These are phyloP conservation scores for Danielia oregonensis DNA, from an alignment of 805 yeast species.

Conservation along the genomic window DNA sequence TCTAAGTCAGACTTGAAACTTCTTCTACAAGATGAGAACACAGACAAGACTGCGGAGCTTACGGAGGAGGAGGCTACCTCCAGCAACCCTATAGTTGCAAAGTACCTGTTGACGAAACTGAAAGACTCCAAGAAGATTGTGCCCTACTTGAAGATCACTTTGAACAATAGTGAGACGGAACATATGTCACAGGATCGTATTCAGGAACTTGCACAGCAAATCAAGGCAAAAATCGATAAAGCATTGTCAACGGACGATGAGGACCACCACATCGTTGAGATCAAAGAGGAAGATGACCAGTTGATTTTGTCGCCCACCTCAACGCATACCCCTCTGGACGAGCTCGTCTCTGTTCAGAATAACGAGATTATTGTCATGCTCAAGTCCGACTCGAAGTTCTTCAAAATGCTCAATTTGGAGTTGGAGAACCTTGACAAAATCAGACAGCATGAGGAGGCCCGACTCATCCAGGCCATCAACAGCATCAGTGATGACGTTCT, in stretches of 20 bases:
- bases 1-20: constrained; percentile 42
- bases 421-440: constrained; percentile 46
- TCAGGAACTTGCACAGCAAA: constrained; percentile 24
- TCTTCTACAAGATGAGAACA: constrained; percentile 27
- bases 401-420: constrained; percentile 54
- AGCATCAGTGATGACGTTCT: constrained; percentile 30
- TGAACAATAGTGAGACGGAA: constrained; percentile 26
- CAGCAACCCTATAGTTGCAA: constrained; percentile 39
- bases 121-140: constrained; percentile 21
- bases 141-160: constrained; percentile 37
- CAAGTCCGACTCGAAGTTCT: constrained; percentile 57
- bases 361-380: constrained; percentile 42
- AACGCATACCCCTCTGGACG: constrained; percentile 5
- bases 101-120: constrained; percentile 35
- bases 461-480: constrained; percentile 41
- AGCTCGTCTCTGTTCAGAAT: constrained; percentile 15
- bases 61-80: constrained; percentile 31
- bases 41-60: constrained; percentile 27
- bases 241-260: constrained; percentile 22
- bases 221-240: constrained; percentile 25
- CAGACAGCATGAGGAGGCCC: constrained; percentile 38
- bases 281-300: constrained; percentile 24
- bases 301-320: constrained; percentile 27
- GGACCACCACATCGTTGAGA: constrained; percentile 23
- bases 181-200: constrained; percentile 32